Evolutionary conservation across 306 rosid genomes (phyloP).

Genomic region (Quercus dentata): DNA sequence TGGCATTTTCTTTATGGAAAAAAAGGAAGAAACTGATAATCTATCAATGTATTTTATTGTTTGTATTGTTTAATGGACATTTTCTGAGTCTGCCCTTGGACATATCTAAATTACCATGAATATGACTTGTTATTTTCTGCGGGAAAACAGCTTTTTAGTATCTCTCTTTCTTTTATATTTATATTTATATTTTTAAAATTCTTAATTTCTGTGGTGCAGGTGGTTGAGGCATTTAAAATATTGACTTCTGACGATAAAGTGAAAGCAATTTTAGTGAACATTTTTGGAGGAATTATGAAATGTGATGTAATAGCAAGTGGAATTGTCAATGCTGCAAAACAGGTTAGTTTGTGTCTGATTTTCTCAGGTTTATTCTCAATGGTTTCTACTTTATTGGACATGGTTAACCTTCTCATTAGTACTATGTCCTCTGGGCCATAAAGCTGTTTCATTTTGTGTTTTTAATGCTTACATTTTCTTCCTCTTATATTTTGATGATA

Average conservation of each 20-base stretch:
- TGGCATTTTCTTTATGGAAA: too few species aligned
- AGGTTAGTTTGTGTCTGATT: constrained; percentile 37
- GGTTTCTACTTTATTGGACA: background rate
- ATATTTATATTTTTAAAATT: background rate
- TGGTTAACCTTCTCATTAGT: background rate
- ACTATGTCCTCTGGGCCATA: constrained; percentile 7
- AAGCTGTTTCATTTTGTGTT: background rate
- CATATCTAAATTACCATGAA: background rate
- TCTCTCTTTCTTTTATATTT: too few species aligned
- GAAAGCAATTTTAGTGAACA: constrained; percentile 95
- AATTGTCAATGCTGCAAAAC: constrained; percentile 96
- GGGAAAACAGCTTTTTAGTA: background rate
- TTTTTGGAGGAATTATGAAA: constrained; percentile 99
- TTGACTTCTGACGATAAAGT: constrained; percentile 96
- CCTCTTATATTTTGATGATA: background rate
- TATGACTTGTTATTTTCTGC: background rate
- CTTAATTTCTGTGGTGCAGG: constrained; percentile 48
- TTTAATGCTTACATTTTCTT: background rate
- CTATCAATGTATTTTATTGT: too few species aligned
- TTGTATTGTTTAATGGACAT: background rate
- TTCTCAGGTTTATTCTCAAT: background rate
- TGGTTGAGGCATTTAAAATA: constrained; percentile 93
- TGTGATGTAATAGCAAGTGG: constrained; percentile 98
- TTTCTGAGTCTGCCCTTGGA: background rate
- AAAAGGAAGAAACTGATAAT: too few species aligned